Base-by-base conservation (phyloP, 495 filamentous ascomycete genomes). In the Terfezia boudieri region DNA sequence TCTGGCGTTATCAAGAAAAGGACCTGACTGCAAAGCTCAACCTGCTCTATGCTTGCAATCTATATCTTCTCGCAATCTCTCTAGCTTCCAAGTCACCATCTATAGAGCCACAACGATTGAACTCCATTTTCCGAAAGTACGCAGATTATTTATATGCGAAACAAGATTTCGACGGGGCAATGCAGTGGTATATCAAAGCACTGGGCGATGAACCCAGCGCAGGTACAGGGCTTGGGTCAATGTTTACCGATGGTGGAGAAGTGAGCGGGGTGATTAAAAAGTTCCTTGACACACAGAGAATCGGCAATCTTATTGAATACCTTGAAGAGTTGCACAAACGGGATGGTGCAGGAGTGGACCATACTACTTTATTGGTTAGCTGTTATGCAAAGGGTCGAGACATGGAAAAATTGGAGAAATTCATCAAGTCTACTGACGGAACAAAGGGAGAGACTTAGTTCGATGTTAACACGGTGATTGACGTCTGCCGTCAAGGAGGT, bases 361-460 rank as follows among this genome's bases (percentile, higher is more conserved):
- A 98, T 63, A 98, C 90, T 1, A 98, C 88, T 0, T 72, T 98
- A 32, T 70, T 98, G 16, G 69, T 98, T 17, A 98, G 96, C 66
- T 98, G 90, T 70, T 98, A 98, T 63, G 90, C 90, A 0, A 98
- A 98, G 63, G 69, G 94, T 6, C 95, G 96, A 62, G 88, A 98
- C 63, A 88, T 94, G 8, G 79, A 82, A 38, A 98, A 98, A 67
- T 73, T 98, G 14, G 88, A 96, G 59, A 81, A 82, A 52, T 98
- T 98, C 59, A 98, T 98, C 67, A 92, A 92, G 64, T 86, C 87
- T 48, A 85, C 86, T 3, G 88, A 86, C 2, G 89, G 95, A 61
- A 74, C 93, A 37, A 95, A 90, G 60, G 41, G 17, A 14, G 41
- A 46, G 17, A 46, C 17, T 46, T 4, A 4, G 3, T 96, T 98